These are phyloP conservation scores for Smithsoniella earleae DNA, from an alignment of 163 green algal species.

Conservation along the genomic window DNA sequence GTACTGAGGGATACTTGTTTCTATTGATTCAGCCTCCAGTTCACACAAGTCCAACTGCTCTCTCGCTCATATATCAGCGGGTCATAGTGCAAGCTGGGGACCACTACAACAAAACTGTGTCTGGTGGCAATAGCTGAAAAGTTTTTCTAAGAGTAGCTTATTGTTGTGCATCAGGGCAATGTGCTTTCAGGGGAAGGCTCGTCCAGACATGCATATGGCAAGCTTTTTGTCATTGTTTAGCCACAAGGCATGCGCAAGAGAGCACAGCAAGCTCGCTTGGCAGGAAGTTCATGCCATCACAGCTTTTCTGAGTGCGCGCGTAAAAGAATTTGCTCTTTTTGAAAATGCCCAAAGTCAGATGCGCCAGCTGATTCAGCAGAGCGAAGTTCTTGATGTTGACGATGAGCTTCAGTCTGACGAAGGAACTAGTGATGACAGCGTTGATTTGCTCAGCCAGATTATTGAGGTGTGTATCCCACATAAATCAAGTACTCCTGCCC, in stretches of 20 bases:
- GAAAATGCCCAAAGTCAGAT: constrained; percentile 17
- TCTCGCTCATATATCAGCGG: too few relatives aligned
- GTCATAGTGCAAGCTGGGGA: too few relatives aligned
- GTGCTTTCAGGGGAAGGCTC: background rate
- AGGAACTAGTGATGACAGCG: background rate
- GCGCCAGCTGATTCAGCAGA: constrained; percentile 27
- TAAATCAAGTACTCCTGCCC: too few relatives aligned
- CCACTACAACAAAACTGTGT: too few relatives aligned
- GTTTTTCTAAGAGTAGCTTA: too few relatives aligned
- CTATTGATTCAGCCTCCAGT: too few relatives aligned
- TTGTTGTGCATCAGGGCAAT: too few relatives aligned
- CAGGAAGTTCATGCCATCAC: constrained; percentile 40
- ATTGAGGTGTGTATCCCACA: background rate
- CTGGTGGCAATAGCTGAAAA: too few relatives aligned
- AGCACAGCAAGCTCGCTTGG: constrained; percentile 32
- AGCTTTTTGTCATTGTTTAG: constrained; percentile 35
- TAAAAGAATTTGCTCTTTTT: constrained; percentile 23
- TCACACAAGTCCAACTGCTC: too few relatives aligned
- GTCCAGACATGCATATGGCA: background rate
- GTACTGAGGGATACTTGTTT: too few relatives aligned
- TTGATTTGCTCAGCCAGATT: background rate
- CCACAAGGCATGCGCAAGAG: constrained; percentile 34
- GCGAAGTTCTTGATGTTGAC: constrained; percentile 1
- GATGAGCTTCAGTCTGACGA: too few relatives aligned
- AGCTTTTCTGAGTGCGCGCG: constrained; percentile 34